Evolutionary conservation across 305 asterid genomes (phyloP).

Genomic region (Andrographis paniculata): DNA sequence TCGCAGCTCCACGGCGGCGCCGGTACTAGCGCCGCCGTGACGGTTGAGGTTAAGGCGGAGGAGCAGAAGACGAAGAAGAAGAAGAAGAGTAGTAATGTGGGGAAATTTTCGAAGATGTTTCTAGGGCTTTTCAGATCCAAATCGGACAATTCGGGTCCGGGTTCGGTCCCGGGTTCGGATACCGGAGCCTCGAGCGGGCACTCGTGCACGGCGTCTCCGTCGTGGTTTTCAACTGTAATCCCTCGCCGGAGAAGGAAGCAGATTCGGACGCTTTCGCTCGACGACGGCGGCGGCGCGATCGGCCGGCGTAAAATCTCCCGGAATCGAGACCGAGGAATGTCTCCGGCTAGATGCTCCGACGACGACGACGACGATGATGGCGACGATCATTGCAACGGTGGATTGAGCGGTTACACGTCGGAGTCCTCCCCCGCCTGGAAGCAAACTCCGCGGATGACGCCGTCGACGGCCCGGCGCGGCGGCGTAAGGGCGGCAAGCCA

Average conservation of each 20-base stretch:
- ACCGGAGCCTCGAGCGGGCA: conserved; percentile 18
- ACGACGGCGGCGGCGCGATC: conserved; percentile 25
- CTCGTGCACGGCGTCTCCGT: conserved; percentile 31
- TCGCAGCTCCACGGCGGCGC: conserved; percentile 20
- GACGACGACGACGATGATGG: conserved; percentile 24
- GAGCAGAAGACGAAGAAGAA: conserved; percentile 14
- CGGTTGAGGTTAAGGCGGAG: conserved; percentile 4
- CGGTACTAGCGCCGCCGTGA: conserved; percentile 30
- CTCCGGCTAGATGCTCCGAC: conserved; percentile 37
- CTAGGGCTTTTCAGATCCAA: conserved; percentile 54
- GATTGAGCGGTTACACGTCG: conserved; percentile 30
- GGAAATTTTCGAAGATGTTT: conserved; percentile 32
- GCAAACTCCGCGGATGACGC: conserved; percentile 36
- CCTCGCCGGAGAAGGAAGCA: conserved; percentile 43
- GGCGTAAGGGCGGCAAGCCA: conserved; percentile 14
- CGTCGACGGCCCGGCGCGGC: conserved; percentile 20
- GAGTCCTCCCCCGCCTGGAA: conserved; percentile 32
- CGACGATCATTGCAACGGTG: conserved; percentile 28
- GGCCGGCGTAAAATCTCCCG: conserved; percentile 13
- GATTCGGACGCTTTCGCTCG: conserved; percentile 35
- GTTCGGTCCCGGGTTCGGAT: conserved; percentile 25
- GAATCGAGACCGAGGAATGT: conserved; percentile 37
- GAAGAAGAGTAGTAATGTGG: conserved; percentile 21
- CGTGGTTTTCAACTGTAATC: conserved; percentile 49
- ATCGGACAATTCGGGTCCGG: conserved; percentile 28